These are phyloP conservation scores for Neurospora hispaniola DNA, from an alignment of 495 filamentous ascomycete species.

Conservation along the genomic window DNA sequence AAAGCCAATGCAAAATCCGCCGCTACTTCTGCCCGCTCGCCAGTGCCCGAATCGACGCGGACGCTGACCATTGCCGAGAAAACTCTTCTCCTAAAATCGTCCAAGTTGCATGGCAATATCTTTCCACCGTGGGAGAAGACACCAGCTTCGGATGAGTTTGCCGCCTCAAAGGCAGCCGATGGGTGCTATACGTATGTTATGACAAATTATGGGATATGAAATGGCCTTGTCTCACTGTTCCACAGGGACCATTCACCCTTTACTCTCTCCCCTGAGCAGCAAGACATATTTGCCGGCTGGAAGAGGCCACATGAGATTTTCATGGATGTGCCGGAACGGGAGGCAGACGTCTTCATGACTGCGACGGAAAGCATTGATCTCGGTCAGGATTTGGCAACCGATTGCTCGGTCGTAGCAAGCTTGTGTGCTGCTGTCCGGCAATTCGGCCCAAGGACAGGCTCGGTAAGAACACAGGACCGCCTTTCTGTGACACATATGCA, in stretches of 20 bases:
- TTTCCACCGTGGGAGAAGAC: slow-evolving; percentile 72
- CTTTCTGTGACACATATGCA: background rate
- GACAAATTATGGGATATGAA: background rate
- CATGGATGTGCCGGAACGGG: background rate
- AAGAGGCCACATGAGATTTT: slow-evolving; percentile 55
- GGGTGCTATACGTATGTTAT: background rate
- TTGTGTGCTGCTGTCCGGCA: slow-evolving; percentile 64
- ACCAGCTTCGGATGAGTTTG: slow-evolving; percentile 31
- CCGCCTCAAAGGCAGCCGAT: background rate
- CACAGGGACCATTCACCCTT: slow-evolving; percentile 56
- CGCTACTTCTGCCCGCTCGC: slow-evolving; percentile 19
- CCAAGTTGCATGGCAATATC: slow-evolving; percentile 64
- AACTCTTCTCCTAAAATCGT: slow-evolving; percentile 64
- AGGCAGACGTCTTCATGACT: slow-evolving; percentile 43
- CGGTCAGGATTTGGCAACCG: slow-evolving; percentile 86
- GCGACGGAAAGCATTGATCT: slow-evolving; percentile 54
- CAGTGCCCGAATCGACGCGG: slow-evolving; percentile 47
- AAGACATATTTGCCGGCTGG: slow-evolving; percentile 68
- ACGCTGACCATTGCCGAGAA: slow-evolving; percentile 61
- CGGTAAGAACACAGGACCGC: slow-evolving; percentile 13
- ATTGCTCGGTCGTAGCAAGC: slow-evolving; percentile 95
- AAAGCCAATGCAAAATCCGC: slow-evolving; percentile 36
- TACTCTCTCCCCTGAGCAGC: slow-evolving; percentile 61
- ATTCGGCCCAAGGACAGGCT: slow-evolving; percentile 23
- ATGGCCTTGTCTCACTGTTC: background rate